phyloP scores from a whole-genome alignment of 2,329 filamentous ascomycete species.

The Fusarium tuaranense region DNA sequence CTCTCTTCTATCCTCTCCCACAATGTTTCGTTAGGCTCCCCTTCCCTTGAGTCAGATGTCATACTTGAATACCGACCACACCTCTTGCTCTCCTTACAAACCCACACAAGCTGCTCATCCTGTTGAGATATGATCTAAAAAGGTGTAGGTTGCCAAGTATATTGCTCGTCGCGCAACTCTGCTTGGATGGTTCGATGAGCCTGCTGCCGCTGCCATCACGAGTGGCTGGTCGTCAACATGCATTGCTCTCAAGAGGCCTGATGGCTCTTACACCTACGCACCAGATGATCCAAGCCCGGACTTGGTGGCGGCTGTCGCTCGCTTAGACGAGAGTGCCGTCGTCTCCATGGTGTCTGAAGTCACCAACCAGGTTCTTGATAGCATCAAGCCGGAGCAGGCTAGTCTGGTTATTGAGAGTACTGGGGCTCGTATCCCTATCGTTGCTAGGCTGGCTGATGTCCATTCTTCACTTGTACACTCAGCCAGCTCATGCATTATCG shows the following conservation, averaged over 20 bases:
- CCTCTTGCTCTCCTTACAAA: neutral
- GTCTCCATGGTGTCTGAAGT: constrained; percentile 44
- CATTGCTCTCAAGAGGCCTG: constrained; percentile 38
- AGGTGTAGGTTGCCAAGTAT: constrained; percentile 39
- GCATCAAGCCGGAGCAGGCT: constrained; percentile 33
- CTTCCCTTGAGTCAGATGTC: neutral
- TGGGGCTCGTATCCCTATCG: constrained; percentile 40
- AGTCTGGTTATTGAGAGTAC: constrained; percentile 37
- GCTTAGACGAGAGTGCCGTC: constrained; percentile 36
- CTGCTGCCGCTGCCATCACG: constrained; percentile 29
- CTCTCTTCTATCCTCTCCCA: neutral
- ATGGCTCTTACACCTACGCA: constrained; percentile 34
- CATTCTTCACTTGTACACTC: constrained; percentile 23
- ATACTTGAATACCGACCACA: neutral
- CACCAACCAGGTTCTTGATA: constrained; percentile 33
- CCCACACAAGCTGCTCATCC: neutral
- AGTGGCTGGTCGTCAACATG: constrained; percentile 43
- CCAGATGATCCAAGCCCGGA: constrained; percentile 41
- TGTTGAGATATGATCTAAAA: constrained; percentile 7
- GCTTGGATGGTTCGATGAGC: constrained; percentile 44
- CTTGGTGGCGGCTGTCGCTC: constrained; percentile 32
- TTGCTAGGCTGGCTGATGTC: constrained; percentile 32
- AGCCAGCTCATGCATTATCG: constrained; percentile 38
- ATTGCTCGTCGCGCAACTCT: constrained; percentile 42
- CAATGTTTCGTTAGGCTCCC: neutral